These are phyloP conservation scores for Quercus agrifolia DNA, from an alignment of 306 rosid species.

Conservation along the genomic window DNA sequence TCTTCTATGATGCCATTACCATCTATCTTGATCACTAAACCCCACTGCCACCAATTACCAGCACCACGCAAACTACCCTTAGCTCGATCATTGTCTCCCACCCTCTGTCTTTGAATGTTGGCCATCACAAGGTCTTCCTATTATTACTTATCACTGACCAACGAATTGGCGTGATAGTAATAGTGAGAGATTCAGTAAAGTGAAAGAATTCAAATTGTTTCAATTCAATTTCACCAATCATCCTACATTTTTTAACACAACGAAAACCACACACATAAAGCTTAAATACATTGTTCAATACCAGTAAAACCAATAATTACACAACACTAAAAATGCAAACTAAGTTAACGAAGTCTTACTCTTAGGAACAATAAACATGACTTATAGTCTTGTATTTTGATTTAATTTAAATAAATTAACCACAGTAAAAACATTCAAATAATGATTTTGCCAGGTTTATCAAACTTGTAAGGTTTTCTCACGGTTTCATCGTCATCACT, in stretches of 20 bases:
- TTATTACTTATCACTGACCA: too few species aligned
- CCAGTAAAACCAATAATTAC: neutral
- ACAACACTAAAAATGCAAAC: neutral
- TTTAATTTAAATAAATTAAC: neutral
- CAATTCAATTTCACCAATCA: slow-evolving; percentile 83
- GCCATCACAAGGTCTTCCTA: too few species aligned
- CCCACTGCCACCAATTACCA: too few species aligned
- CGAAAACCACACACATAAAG: neutral
- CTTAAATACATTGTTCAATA: neutral
- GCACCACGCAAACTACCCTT: too few species aligned
- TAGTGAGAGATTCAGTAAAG: too few species aligned
- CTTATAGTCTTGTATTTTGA: neutral
- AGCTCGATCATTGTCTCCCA: too few species aligned
- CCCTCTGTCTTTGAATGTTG: too few species aligned
- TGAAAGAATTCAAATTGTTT: slow-evolving; percentile 56
- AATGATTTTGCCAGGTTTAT: slow-evolving; percentile 39
- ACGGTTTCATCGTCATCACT: slow-evolving; percentile 45
- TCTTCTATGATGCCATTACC: too few species aligned
- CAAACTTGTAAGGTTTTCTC: slow-evolving; percentile 58
- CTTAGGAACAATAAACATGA: neutral
- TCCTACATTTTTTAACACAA: slow-evolving; percentile 39
- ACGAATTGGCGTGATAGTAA: too few species aligned
- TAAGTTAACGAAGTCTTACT: neutral
- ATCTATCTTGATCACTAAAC: too few species aligned
- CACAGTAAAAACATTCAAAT: too few species aligned